Evolutionary conservation across 225 moss, liverwort and hornwort species (phyloP), one percentile per base, ranked within the genome.

Genomic region (Pseudoscleropodium purum): DNA sequence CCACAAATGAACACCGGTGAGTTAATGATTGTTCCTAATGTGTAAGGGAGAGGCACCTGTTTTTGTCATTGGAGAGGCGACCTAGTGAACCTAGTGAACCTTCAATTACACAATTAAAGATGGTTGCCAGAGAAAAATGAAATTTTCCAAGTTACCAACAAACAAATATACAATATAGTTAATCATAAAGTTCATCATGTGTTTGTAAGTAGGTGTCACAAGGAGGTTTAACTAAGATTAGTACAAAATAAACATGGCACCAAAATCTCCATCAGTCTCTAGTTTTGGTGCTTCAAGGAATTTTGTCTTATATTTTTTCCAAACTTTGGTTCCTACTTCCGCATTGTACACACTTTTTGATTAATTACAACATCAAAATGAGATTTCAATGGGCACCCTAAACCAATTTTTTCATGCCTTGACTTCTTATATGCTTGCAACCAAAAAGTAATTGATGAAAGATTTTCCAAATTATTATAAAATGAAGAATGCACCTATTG

Each of bases 361-460:
- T 51, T 13, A 52, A 15, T 5, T 16, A 52, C 20, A 33, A 20
- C 51, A 14, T 77, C 23, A 77, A 52, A 52, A 7, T 51, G 76
- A 51, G 21, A 51, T 51, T 76, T 21, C 13, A 51, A 51, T 51
- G 13, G 52, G 13, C 20, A 13, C 8, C 5, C 5, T 2, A 76
- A 51, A 31, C 3, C 0, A 0, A 2, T 52, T 74, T 24, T 5
- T 23, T 36, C 23, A 23, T 34, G 13, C 52, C 23, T 14, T 77
- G 5, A 21, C 34, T 34, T 21, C 5, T 21, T 34, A 2, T 23
- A 7, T 59, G 9, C 9, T 59, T 21, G 2, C 2, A 33, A 2
- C 0, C 49, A 0, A 13, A 51, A 76, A 21, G 34, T 34, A 3
- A 1, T 1, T 1, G 0, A 13, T 52, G 8, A 5, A 76, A 34